These are phyloP conservation scores for Penicillium sp. DNA, from an alignment of 2,329 filamentous ascomycete species.

Conservation along the genomic window DNA sequence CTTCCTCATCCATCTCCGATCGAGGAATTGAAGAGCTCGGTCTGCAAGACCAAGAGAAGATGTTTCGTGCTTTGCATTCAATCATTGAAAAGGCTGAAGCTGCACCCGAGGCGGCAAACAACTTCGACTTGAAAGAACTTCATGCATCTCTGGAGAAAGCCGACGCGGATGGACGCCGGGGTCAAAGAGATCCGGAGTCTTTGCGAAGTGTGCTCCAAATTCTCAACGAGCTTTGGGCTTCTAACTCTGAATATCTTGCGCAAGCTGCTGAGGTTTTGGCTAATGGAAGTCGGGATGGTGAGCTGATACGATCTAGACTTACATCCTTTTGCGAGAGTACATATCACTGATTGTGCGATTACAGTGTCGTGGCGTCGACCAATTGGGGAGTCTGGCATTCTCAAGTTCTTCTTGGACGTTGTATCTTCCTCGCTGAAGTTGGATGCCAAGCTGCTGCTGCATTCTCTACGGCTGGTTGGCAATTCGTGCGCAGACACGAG, in stretches of 20 bases:
- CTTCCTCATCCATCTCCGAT: constrained; percentile 17
- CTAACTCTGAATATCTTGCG: constrained; percentile 30
- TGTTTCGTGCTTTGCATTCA: constrained; percentile 31
- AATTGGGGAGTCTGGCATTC: constrained; percentile 36
- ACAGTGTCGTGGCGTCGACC: constrained; percentile 36
- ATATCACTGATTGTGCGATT: neutral
- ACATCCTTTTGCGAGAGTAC: neutral
- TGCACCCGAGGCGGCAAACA: constrained; percentile 18
- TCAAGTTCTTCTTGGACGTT: constrained; percentile 39
- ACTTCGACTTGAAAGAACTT: constrained; percentile 25
- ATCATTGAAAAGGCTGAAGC: constrained; percentile 23
- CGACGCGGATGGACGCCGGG: constrained; percentile 21
- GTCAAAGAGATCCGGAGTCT: constrained; percentile 15
- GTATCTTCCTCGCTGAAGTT: constrained; percentile 27
- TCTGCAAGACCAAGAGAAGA: constrained; percentile 26
- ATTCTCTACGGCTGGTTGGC: constrained; percentile 39
- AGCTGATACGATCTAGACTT: constrained; percentile 14
- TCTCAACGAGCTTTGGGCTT: constrained; percentile 34
- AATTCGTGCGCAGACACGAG: constrained; percentile 44
- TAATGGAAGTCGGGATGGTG: constrained; percentile 40
- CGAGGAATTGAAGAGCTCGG: constrained; percentile 15
- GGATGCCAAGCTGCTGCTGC: constrained; percentile 30
- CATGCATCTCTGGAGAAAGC: constrained; percentile 26
- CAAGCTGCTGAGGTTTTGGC: constrained; percentile 36
- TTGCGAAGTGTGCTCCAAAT: constrained; percentile 25